Evolutionary conservation across 1,284 basidiomycete genomes (phyloP), one percentile per base, ranked within the genome.

Genomic region (Papiliotrema nemorosa): DNA sequence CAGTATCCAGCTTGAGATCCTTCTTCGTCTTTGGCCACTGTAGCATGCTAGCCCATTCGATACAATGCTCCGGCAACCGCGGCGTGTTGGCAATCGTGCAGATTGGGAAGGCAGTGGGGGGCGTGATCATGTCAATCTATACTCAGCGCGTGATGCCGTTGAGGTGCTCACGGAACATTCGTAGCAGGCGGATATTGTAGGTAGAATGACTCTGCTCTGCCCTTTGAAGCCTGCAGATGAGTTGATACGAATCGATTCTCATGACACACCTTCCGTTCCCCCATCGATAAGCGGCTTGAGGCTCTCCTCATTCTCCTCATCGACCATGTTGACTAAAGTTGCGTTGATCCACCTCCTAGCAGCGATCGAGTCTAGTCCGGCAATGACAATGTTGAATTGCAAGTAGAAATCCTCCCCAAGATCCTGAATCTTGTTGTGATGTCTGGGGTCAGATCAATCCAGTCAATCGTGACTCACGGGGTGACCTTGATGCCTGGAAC

Each of bases 11-110:
- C 73, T 93, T 96, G 78, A 90, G 87, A 90, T 91, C 89, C 72
- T 87, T 88, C 63, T 88, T 86, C 1, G 91, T 84, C 31, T 84
- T 83, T 3, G 94, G 94, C 96, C 96, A 99, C 74, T 99, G 93
- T 31, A 99, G 79, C n/a, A 98, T 93, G 42, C 89, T 93, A 0
- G 96, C 96, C 94, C 96, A 99, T 75, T 98, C 96, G 68, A 99
- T 97, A 69, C 96, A 98, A 70, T 99, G 96, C 72, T 99, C 96
- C 3, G 96, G 96, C 27, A 98, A 79, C 51, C 96, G 87, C 16
- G 96, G 96, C 0, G 96, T 99, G 68, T 98, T 98, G 51, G 96
- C 96, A 58, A 99, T 97, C 1, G 96, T 99, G 72, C 96, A 99
- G 58, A 99, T 97, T 0, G 96, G 96, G 71, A 93, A 99, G 5